Conservation (phyloP, 176 grass and related monocot genomes). For the Guadua angustifolia region DNA sequence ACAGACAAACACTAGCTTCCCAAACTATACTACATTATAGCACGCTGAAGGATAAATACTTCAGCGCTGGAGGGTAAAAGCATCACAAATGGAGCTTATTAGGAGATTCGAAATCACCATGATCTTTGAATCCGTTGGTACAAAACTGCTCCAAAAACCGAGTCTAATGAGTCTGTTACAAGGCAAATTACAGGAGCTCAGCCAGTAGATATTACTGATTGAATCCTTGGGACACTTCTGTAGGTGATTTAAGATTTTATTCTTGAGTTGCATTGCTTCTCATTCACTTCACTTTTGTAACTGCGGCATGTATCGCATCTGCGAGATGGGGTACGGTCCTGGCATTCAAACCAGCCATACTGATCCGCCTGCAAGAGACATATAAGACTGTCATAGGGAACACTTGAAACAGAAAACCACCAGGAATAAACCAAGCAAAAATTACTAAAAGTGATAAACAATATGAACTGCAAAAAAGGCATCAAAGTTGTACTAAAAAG, state of each 20-base stretch:
- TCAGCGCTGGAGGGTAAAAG: not conserved
- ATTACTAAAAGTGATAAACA: not conserved
- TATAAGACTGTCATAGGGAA: not conserved
- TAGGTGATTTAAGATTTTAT: slow-evolving; percentile 42
- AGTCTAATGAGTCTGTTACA: slow-evolving; percentile 29
- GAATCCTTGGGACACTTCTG: slow-evolving; percentile 2
- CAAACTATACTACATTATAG: not conserved
- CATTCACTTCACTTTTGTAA: slow-evolving; percentile 64
- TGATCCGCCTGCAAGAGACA: slow-evolving; percentile 87
- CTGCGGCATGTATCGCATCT: slow-evolving; percentile 90
- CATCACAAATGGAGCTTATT: slow-evolving; percentile 10
- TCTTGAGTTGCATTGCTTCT: not conserved
- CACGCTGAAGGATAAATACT: not conserved
- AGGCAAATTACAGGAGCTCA: slow-evolving; percentile 23
- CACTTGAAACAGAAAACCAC: not conserved
- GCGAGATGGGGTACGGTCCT: slow-evolving; percentile 72
- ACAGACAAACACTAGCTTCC: not conserved
- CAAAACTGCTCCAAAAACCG: slow-evolving; percentile 22
- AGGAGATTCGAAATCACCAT: not conserved
- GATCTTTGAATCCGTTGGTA: slow-evolving; percentile 15
- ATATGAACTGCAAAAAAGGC: not conserved
- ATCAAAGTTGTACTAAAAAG: not conserved
- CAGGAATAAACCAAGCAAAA: not conserved
- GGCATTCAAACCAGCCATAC: slow-evolving; percentile 88
- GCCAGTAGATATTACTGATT: slow-evolving; percentile 38